Conservation (phyloP, 1,139 yeast species). For the Scheffersomyces segobiensis region DNA sequence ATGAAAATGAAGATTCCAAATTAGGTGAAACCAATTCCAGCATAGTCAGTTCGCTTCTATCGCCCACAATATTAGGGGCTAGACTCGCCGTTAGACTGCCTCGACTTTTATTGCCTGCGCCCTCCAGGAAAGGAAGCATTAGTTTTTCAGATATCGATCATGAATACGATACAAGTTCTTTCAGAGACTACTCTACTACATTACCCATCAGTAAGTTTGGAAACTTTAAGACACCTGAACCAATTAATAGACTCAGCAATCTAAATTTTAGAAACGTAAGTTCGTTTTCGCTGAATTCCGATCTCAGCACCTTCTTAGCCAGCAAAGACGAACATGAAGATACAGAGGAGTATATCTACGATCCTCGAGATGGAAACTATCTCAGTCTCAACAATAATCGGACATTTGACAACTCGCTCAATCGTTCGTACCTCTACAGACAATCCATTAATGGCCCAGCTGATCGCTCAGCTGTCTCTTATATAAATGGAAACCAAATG, state of each 20-base stretch:
- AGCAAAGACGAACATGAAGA: constrained; percentile 9
- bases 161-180: constrained; percentile 22
- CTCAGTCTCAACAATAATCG: background rate
- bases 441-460: constrained; percentile 4
- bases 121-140: constrained; percentile 3
- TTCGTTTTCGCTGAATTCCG: constrained; percentile 22
- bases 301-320: constrained; percentile 17
- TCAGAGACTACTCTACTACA: background rate
- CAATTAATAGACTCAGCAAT: constrained; percentile 2
- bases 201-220: background rate
- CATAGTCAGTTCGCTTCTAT: constrained; percentile 15
- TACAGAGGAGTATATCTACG: constrained; percentile 22
- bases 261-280: constrained; percentile 14
- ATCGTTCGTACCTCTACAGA: constrained; percentile 11
- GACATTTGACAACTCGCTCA: constrained; percentile 12
- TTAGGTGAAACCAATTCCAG: constrained; percentile 2
- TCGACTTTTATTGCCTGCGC: constrained; percentile 26
- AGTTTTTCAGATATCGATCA: constrained; percentile 16
- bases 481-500: background rate
- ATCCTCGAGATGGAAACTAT: constrained; percentile 20
- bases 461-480: background rate
- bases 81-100: constrained; percentile 32
- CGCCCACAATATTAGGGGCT: constrained; percentile 45
- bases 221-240: background rate
- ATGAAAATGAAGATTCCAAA: constrained; percentile 1